Evolutionary conservation across 129 eudicot genomes (phyloP), one percentile per base, ranked within the genome.

Genomic region (Flaveria linearis): DNA sequence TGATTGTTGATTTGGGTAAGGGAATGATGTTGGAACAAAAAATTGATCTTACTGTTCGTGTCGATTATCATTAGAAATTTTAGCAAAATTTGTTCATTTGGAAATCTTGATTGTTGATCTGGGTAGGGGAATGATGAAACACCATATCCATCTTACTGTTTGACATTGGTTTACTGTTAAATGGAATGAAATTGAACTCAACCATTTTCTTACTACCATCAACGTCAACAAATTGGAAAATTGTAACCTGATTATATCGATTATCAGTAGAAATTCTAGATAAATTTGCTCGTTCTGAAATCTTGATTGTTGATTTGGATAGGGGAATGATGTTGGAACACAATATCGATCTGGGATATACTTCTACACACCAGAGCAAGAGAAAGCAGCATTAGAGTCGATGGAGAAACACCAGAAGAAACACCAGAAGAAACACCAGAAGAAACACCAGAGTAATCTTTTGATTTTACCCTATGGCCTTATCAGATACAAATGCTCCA

Each of bases 241-340:
- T 33, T 33, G 7, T 33, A 33, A 4, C 39, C 39, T 33, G 7
- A 33, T 4, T 5, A 33, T 33, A 33, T 49, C 13, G n/a, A 33
- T 33, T 5, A 33, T 33, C 39, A 33, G 39, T 33, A 33, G 7
- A 33, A 36, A 36, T 36, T 36, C 39, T 18, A 36, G 51, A 62
- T 53, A 8, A 30, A 7, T 1, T 16, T 4, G 18, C 1, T 36
- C 49, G 11, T 47, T n/a, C 63, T 58, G 53, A 49, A 26, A 79
- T 63, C n/a, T 39, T 56, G 13, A 53, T 51, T 7, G 17, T 13
- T 66, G 18, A 33, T 72, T 3, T 62, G 77, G 46, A 67, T 81
- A 93, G 98, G 98, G 98, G 2, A 85, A 85, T 33, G 98, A 93
- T 52, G 97, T 93, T 16, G 98, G 98, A 81, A 90, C 97, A 12